These are phyloP conservation scores for Russula compacta DNA, from an alignment of 768 basidiomycete genomes.

Conservation along the genomic window DNA sequence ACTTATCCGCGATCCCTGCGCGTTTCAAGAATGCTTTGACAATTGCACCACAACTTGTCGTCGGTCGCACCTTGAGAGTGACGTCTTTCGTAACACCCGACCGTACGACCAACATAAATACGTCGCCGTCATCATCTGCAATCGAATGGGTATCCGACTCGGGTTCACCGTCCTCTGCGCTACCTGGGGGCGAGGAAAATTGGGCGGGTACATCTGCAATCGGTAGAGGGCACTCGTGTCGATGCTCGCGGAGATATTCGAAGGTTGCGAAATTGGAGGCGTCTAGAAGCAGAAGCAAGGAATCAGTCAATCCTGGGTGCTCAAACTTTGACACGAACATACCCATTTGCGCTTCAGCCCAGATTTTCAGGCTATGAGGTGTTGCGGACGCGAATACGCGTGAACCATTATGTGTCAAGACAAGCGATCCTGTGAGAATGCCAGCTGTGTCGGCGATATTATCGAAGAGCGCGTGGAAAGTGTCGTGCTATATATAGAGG, in stretches of 20 bases:
- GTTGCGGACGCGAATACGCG: slow-evolving; percentile 64
- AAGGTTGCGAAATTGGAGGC: slow-evolving; percentile 57
- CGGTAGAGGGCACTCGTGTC: slow-evolving; percentile 20
- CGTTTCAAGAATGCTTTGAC: slow-evolving; percentile 67
- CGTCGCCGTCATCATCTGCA: slow-evolving; percentile 30
- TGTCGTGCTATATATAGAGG: slow-evolving; percentile 41
- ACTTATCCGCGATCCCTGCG: slow-evolving; percentile 49
- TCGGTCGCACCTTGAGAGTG: slow-evolving; percentile 58
- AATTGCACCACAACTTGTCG: slow-evolving; percentile 69
- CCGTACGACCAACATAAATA: slow-evolving; percentile 59
- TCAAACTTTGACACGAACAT: slow-evolving; percentile 19
- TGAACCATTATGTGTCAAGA: slow-evolving; percentile 52
- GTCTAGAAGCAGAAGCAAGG: slow-evolving; percentile 32
- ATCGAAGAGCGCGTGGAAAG: slow-evolving; percentile 56
- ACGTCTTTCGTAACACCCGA: slow-evolving; percentile 49
- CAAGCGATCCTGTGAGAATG: slow-evolving; percentile 41
- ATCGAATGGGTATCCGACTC: slow-evolving; percentile 20
- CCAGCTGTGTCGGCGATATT: slow-evolving; percentile 52
- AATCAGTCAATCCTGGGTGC: slow-evolving; percentile 1
- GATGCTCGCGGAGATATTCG: slow-evolving; percentile 48
- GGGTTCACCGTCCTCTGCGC: slow-evolving; percentile 23
- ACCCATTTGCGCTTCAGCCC: slow-evolving; percentile 63
- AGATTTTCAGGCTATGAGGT: slow-evolving; percentile 55
- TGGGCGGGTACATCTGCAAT: slow-evolving; percentile 11
- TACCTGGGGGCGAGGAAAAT: slow-evolving; percentile 16